These are phyloP conservation scores for Apophysomyces variabilis DNA, from an alignment of 371 early-diverging fungal genomes.

Conservation along the genomic window DNA sequence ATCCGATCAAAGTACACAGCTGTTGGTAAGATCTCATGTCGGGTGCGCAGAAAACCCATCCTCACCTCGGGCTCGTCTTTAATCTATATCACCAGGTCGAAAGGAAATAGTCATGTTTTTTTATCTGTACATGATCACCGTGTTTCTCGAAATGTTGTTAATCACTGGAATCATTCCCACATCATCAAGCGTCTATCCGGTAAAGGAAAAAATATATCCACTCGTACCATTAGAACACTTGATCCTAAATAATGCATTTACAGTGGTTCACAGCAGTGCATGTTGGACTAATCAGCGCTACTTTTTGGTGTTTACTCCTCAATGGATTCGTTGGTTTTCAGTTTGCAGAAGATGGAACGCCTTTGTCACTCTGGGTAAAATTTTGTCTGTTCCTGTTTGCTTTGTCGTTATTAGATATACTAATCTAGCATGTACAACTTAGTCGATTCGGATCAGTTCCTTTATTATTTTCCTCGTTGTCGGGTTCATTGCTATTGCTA, in stretches of 20 bases:
- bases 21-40: slow-evolving; percentile 71
- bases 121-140: slow-evolving; percentile 88
- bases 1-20: slow-evolving; percentile 97
- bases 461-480: slow-evolving; percentile 74
- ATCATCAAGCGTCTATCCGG: slow-evolving; percentile 77
- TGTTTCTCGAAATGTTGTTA: slow-evolving; percentile 85
- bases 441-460: slow-evolving; percentile 83
- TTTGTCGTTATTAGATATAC: not conserved
- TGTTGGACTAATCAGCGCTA: slow-evolving; percentile 74
- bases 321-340: slow-evolving; percentile 95
- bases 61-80: not conserved
- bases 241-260: not conserved
- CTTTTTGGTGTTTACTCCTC: slow-evolving; percentile 84
- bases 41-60: not conserved
- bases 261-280: slow-evolving; percentile 86
- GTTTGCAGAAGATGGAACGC: slow-evolving; percentile 93
- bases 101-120: slow-evolving; percentile 98
- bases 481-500: slow-evolving; percentile 77
- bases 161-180: slow-evolving; percentile 92
- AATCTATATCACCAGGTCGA: slow-evolving; percentile 62
- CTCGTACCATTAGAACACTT: not conserved
- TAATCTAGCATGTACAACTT: not conserved
- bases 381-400: not conserved
- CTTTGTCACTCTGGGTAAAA: slow-evolving; percentile 80
- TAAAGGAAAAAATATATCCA: slow-evolving; percentile 49